Base-by-base conservation (phyloP, 345 rosid genomes). In the Citrus cavaleriei region DNA sequence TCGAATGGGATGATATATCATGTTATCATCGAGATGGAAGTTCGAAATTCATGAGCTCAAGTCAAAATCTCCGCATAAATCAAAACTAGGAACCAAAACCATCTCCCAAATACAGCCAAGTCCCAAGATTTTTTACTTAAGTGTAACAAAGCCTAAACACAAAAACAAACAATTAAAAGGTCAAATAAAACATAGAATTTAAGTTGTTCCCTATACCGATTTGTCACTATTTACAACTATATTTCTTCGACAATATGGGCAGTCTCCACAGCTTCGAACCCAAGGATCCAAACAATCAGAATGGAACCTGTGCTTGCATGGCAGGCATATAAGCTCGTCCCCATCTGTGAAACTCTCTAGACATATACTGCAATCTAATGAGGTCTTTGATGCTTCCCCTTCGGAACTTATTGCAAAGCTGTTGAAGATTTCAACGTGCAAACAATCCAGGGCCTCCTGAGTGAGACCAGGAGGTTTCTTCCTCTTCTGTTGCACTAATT, bases 221-320 rank as follows among this genome's bases (percentile, higher is more conserved):
- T 10, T 22, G 13, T 21, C 25, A 70, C 74, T 77, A 76, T 37
- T 67, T 27, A 77, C 78, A 75, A 74, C 69, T 74, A 91, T 85
- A 77, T 83, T 89, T 81, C 91, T 83, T 51, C 98, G 92, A 78
- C 99, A 95, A 79, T 90, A 96, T 1, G 99, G 98, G 79, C 99
- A 96, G 79, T 96, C 95, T 49, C 97, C 99, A 54, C 99, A 92
- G 74, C 87, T 86, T 78, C 84, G 88, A 77, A 95, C 82, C 99
- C 99, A 95, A 16, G 98, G 99, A 77, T 85, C 86, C 88, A 95
- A 85, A 89, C 98, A 95, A 62, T 80, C 77, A 4, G 87, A 87
- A 76, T 94, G 99, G 77, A 93, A 96, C 64, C 88, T 84, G 79
- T 94, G 99, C 9, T 73, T 87, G 63, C 97, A 93, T 0, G 96